These are phyloP conservation scores for Apiospora koreana DNA, from an alignment of 2,329 filamentous ascomycete species.

Conservation along the genomic window DNA sequence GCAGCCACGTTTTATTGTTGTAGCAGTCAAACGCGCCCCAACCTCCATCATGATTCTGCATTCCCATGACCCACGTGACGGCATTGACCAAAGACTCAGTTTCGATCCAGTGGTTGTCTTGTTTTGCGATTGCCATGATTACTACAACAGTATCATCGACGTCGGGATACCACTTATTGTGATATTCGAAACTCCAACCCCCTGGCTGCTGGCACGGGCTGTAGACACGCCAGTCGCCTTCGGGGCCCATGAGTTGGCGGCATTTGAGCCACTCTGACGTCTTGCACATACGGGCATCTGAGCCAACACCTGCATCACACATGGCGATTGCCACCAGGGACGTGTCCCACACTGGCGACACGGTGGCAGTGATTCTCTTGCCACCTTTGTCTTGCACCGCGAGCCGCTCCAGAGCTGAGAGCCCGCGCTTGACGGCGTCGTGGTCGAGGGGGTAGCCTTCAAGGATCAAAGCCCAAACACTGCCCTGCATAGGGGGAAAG, in stretches of 20 bases:
- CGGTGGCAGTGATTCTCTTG: constrained; percentile 28
- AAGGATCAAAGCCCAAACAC: constrained; percentile 28
- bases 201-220: constrained; percentile 23
- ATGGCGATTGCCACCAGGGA: constrained; percentile 31
- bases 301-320: constrained; percentile 10
- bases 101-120: constrained; percentile 17
- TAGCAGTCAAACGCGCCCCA: constrained; percentile 36
- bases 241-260: constrained; percentile 9
- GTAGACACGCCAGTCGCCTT: constrained; percentile 33
- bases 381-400: constrained; percentile 27
- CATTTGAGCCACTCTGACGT: constrained; percentile 11
- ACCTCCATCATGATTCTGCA: constrained; percentile 38
- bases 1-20: constrained; percentile 33
- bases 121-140: constrained; percentile 29
- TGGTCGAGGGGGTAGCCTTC: constrained; percentile 30
- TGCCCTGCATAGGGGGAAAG: constrained; percentile 30
- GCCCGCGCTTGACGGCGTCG: constrained; percentile 19
- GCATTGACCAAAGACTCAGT: background rate
- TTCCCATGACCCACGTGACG: constrained; percentile 32
- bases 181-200: constrained; percentile 34
- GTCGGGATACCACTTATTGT: constrained; percentile 33
- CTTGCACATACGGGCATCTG: constrained; percentile 19
- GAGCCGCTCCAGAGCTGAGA: constrained; percentile 31
- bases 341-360: constrained; percentile 37
- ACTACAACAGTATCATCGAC: constrained; percentile 35